Base-by-base conservation (phyloP, 768 basidiomycete species). In the Agaricus blazei region DNA sequence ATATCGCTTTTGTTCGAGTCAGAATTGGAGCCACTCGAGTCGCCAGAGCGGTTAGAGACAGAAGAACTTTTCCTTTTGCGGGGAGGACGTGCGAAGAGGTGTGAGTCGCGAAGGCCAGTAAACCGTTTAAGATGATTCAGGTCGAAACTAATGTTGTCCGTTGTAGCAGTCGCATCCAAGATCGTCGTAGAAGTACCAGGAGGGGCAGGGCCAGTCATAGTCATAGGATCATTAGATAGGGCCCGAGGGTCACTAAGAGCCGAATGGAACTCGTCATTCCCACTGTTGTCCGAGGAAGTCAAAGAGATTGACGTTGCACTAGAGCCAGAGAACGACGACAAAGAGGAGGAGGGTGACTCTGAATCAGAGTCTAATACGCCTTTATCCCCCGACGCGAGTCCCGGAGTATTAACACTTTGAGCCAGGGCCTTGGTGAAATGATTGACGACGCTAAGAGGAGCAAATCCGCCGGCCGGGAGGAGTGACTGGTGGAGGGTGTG, bases 1-100 rank as follows among this genome's bases (percentile, higher is more conserved):
- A 81, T 65, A 58, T 78, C 77, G 53, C 70, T 76, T 63, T 75
- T 79, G 9, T 44, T 36, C 34, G 56, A 56, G 11, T 59, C 61
- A 9, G 53, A 49, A 27, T 51, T 31, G n/a, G 48, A 49, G 12
- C 23, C 27, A 31, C 26, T 24, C 9, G 11, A 27, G 3, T 6
- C 2, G 7, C 31, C 15, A 29, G 19, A 3, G 9, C 12, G 24
- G 14, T 46, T 7, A 23, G 45, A 15, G 11, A 11, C 34, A 41
- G 31, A 15, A 34, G 46, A 48, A 38, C 58, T 59, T 52, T 57
- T 50, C 48, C 51, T 31, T 58, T 52, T 28, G n/a, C 28, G 8
- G 34, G 58, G 40, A 52, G 51, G 31, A 26, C 47, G 34, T 45
- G 51, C 28, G 28, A 55, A 48, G 45, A 60, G 31, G n/a, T 36